Base-by-base conservation (phyloP, 768 basidiomycete species). In the Rhodotorula taiwanensis region DNA sequence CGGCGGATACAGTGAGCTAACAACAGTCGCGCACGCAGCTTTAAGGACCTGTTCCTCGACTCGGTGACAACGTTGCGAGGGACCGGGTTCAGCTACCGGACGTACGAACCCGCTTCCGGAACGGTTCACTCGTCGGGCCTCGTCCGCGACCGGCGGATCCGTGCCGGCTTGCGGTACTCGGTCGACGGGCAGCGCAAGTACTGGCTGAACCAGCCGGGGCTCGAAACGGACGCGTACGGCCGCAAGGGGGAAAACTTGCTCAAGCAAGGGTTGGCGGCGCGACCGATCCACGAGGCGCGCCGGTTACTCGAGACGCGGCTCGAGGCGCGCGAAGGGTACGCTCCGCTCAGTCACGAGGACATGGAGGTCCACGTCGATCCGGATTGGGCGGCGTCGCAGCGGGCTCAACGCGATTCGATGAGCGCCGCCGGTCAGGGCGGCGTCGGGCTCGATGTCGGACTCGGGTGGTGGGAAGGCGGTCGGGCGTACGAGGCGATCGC, bases 51-150 rank as follows among this genome's bases (percentile, higher is more conserved):
- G 53, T 77, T 89, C 58, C 85, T 88, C 74, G 95, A 99, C 75
- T 81, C 82, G 9, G 85, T 86, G 69, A 78, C 83, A 11, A 98
- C 94, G 0, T 77, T 95, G 15, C 81, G 82, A 31, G 94, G 94
- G 16, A 82, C 87, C 70, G 89, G 93, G 6, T 91, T 97, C 82
- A 88, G 89, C 61, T 99, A 99, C 76, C 86, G 91, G 52, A 88
- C 88, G 58, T 99, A 94, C 74, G 95, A 99, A 73, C 94, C 95
- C 5, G 89, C 87, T 44, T 93, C 95, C 73, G 93, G 92, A 3
- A 83, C 83, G 64, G 85, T 98, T 75, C 94, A 99, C 72, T 84
- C 90, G 64, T 30, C 47, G 7, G 95, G 94, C 42, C 80, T 81
- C 3, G 93, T 88, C 0, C 80, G 93, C 39, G 90, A 90, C 55